Base-by-base conservation (phyloP, 2,329 filamentous ascomycete genomes). In the Juglanconis sp. region DNA sequence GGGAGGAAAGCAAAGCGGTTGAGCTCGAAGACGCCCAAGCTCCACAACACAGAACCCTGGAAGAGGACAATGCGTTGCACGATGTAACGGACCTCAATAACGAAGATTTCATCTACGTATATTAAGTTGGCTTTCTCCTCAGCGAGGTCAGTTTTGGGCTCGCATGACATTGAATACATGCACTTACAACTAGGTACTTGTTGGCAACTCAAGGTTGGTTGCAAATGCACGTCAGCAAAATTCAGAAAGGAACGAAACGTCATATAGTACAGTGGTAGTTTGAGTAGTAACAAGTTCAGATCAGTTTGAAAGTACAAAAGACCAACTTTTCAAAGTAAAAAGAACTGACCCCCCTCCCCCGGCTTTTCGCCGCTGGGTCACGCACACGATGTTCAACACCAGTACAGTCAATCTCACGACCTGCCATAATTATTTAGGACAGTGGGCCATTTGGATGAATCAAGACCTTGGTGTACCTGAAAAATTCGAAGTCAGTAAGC, bases 61-160 rank as follows among this genome's bases (percentile, higher is more conserved):
- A 70, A 44, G 69, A 72, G 53, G 86, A 89, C 68, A 71, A 73
- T 64, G 74, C 69, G 0, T 65, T 76, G 61, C 68, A 69, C 53
- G 84, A 86, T 68, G 70, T 83, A 61, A 86, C 83, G 17, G 83
- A 87, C 68, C 69, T 81, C 65, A 74, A 79, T 69, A 87, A 87
- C 65, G 83, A 87, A 69, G 83, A 87, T 60, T 87, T 87, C 64
- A 80, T 86, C 47, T 87, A 84, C 68, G 77, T 87, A 8, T 75
- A 75, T 62, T 76, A 50, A 61, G 8, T 30, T 24, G 10, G 10
- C 13, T n/a, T 30, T 15, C 9, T 34, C 30, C 17, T 44, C 3
- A 30, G 32, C 5, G 7, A 38, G 17, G 36, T 30, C 44, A 53
- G 13, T n/a, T n/a, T 5, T 3, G 3, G 7, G 6, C n/a, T 8